Percentiles rank a stretch among this genome's conserved stretches.
Conservation (phyloP, 116 monocot species). For the Posidonia oceanica region DNA sequence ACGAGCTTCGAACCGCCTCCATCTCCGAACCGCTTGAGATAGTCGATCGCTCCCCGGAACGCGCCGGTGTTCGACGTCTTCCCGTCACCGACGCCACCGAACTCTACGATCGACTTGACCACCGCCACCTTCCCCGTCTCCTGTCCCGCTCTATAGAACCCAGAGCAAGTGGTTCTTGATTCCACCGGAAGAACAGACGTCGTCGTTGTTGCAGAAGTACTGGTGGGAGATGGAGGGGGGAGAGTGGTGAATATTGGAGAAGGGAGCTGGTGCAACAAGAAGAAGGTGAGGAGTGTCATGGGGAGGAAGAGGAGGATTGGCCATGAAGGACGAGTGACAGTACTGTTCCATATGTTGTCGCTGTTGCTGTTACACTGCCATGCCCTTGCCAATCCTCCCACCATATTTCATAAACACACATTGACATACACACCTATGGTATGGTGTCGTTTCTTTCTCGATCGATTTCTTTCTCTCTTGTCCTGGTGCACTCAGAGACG, state of each 20-base stretch:
- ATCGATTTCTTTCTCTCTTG: too few relatives aligned
- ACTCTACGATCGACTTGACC: constrained; percentile 34
- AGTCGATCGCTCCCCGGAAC: constrained; percentile 39
- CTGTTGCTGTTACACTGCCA: too few relatives aligned
- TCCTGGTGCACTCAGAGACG: too few relatives aligned
- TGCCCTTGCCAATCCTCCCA: too few relatives aligned
- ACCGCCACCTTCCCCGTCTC: constrained; percentile 9
- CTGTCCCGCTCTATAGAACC: constrained; percentile 23
- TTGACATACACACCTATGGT: too few relatives aligned
- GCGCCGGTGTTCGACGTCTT: constrained; percentile 53
- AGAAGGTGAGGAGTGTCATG: not conserved
- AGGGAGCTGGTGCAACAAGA: constrained; percentile 1
- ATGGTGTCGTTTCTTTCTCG: too few relatives aligned
- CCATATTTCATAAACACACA: too few relatives aligned
- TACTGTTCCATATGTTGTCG: too few relatives aligned
- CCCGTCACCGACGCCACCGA: constrained; percentile 73
- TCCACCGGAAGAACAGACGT: too few relatives aligned
- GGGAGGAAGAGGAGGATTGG: not conserved
- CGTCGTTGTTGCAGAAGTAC: too few relatives aligned
- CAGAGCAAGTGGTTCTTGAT: constrained; percentile 20
- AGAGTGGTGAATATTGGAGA: not conserved
- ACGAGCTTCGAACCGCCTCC: constrained; percentile 54
- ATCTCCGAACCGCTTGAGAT: constrained; percentile 14
- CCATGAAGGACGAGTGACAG: constrained; percentile 1
- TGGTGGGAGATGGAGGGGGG: too few relatives aligned